Evolutionary conservation across 2,329 filamentous ascomycete species (phyloP), one percentile per base, ranked within the genome.

Genomic region (Talaromyces sp.): DNA sequence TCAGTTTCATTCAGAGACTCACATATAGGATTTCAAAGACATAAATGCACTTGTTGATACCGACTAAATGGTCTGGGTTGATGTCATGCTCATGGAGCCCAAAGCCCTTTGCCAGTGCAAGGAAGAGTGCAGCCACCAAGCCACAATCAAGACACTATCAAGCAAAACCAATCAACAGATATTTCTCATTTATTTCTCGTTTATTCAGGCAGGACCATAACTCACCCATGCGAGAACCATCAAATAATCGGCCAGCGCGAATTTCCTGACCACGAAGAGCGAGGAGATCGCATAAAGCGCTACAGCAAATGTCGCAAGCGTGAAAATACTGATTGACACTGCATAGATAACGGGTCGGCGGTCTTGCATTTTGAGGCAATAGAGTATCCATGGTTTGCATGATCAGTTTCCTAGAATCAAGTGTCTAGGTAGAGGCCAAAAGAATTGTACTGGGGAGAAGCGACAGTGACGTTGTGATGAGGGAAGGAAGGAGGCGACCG

Each of bases 221-320:
- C 52, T 33, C 22, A 58, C 57, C 57, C 57, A 58, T 51, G 57
- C 57, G 5, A 58, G n/a, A 15, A 58, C 42, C 57, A 58, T 58
- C 32, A 58, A 22, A 39, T 58, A 58, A 17, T 58, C 57, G 6
- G 44, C 27, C 17, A 58, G 49, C 33, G 4, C 28, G 11, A 58
- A 28, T 33, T 22, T 52, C 17, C 33, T 52, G 6, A 53, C 44
- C 30, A 58, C 30, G 22, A 58, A 52, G 33, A 58, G 42, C 17
- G 42, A 33, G 30, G 44, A 36, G 33, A 30, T 33, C 44, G 33
- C n/a, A 36, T 53, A 58, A 13, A 58, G 47, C 15, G 17, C 44
- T 11, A 58, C 57, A 13, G 51, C 28, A 36, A 22, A 6, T 28
- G 10, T 58, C 19, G 27, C 44, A 22, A 58, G 25, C 17, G 25